These are phyloP conservation scores for Aspergillus latus DNA, from an alignment of 2,329 filamentous ascomycete genomes.

Conservation along the genomic window DNA sequence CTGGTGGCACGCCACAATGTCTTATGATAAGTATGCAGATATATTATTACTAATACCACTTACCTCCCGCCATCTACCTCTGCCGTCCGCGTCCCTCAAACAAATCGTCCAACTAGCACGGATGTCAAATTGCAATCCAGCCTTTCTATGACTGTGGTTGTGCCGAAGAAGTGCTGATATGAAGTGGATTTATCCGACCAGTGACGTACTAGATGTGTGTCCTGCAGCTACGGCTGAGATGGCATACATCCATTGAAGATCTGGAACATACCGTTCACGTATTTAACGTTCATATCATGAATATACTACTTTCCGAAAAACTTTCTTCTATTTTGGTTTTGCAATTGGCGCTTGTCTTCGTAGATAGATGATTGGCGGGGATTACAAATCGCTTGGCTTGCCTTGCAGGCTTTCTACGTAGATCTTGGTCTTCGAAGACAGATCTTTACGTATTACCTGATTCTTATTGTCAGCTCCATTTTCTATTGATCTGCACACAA, in stretches of 20 bases:
- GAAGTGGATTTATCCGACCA: conserved; percentile 31
- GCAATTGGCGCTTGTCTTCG: not conserved
- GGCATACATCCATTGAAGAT: conserved; percentile 48
- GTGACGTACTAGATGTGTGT: conserved; percentile 48
- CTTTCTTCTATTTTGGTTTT: not conserved
- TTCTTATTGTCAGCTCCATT: not conserved
- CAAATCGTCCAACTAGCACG: conserved; percentile 62
- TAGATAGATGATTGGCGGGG: not conserved
- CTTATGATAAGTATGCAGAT: conserved; percentile 23
- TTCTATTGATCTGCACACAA: not conserved
- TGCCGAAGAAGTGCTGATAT: conserved; percentile 99
- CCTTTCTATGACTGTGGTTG: conserved; percentile 80
- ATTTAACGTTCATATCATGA: not conserved
- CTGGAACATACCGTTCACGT: conserved; percentile 35
- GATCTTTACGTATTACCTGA: not conserved
- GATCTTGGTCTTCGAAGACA: not conserved
- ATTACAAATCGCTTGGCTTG: not conserved
- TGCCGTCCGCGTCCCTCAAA: not conserved
- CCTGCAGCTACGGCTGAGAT: conserved; percentile 30
- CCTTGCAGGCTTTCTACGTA: not conserved
- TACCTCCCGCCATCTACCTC: too few relatives aligned
- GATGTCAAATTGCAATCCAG: conserved; percentile 99
- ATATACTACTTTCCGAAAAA: not conserved
- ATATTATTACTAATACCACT: conserved; percentile 33
- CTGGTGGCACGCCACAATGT: conserved; percentile 29